Percentiles rank a stretch among this genome's conserved stretches.
These are phyloP conservation scores for Penicillium nordicum DNA, from an alignment of 2,329 filamentous ascomycete species.

Conservation along the genomic window DNA sequence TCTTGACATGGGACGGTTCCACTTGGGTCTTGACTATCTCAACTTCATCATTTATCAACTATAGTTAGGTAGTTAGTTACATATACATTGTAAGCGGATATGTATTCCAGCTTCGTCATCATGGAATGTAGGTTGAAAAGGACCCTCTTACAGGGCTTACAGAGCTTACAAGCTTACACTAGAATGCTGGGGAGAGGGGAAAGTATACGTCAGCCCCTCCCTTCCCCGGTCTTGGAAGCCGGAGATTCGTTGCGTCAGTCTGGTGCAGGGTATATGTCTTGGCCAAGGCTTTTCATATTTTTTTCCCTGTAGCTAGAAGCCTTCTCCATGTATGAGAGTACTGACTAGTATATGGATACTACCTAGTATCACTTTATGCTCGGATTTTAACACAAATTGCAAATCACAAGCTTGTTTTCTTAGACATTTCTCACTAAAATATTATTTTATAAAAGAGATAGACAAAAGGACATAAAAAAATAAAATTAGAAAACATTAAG, in stretches of 20 bases:
- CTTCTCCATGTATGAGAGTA: no score
- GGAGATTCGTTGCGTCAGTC: conserved; percentile 3
- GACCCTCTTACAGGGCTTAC: neutral
- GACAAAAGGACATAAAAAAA: neutral
- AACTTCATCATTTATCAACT: neutral
- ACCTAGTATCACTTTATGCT: neutral
- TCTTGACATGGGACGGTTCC: neutral
- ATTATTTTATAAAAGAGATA: neutral
- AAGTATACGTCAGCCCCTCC: conserved; percentile 3
- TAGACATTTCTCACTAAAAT: neutral
- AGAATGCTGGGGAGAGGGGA: neutral
- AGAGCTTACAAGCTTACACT: neutral
- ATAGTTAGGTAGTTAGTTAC: neutral
- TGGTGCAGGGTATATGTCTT: neutral
- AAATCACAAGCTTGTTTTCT: neutral
- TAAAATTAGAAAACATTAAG: neutral
- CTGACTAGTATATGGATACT: no score
- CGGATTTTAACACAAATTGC: neutral
- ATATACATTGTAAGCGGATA: neutral
- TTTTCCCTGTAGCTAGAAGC: neutral
- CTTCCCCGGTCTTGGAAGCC: neutral
- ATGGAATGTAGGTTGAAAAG: neutral
- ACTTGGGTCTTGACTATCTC: neutral
- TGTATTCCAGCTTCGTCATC: neutral
- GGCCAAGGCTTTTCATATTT: neutral